Conservation (phyloP, 306 rosid genomes). For the Astragalus glycyphyllos region DNA sequence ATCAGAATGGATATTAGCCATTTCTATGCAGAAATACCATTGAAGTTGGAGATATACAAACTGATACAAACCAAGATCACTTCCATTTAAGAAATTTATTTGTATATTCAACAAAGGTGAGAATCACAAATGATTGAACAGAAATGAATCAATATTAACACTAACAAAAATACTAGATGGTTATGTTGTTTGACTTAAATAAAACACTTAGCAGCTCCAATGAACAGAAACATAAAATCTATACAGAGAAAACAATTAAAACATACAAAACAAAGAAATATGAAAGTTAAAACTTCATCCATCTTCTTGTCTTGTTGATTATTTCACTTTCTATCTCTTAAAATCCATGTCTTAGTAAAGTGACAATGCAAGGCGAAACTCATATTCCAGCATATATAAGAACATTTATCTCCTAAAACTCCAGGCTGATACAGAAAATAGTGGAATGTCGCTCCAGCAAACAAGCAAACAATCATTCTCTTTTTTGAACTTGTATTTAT, state of each 20-base stretch:
- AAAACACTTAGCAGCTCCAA: conserved; percentile 23
- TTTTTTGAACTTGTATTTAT: conserved; percentile 61
- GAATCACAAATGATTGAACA: neutral
- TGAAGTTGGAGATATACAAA: no score
- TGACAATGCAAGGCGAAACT: neutral
- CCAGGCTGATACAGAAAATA: conserved; percentile 80
- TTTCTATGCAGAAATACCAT: no score
- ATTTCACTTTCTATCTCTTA: no score
- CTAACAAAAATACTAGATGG: conserved; percentile 35
- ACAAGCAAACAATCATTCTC: conserved; percentile 52
- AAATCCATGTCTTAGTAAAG: conserved; percentile 7
- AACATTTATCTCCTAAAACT: conserved; percentile 52
- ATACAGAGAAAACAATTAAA: conserved; percentile 42
- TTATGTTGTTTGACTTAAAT: neutral
- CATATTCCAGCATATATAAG: conserved; percentile 17
- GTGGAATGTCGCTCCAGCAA: conserved; percentile 69
- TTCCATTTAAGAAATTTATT: no score
- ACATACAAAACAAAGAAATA: conserved; percentile 26
- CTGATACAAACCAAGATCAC: no score
- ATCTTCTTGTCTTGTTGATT: no score
- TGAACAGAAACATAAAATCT: conserved; percentile 17
- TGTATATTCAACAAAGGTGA: neutral
- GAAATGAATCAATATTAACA: conserved; percentile 39
- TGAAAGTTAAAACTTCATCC: conserved; percentile 19
- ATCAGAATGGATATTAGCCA: no score